phyloP scores from a whole-genome alignment of 2,329 filamentous ascomycete species.

The Diaporthe eres region DNA sequence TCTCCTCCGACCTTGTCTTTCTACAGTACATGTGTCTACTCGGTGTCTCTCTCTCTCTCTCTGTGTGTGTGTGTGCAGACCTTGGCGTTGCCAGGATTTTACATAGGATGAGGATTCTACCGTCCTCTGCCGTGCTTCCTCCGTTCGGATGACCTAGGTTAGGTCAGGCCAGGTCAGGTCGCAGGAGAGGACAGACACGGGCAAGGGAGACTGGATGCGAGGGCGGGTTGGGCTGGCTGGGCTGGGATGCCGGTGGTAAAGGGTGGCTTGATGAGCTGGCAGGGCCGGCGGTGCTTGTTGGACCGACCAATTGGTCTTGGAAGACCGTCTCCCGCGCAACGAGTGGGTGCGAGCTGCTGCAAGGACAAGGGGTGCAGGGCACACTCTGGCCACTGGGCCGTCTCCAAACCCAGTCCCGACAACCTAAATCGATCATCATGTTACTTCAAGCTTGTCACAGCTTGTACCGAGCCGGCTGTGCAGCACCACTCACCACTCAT shows the following conservation, averaged over 20 bases:
- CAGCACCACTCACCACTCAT: background rate
- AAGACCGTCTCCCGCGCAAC: conserved; percentile 44
- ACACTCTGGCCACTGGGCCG: conserved; percentile 12
- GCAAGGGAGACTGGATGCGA: background rate
- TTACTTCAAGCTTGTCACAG: conserved; percentile 13
- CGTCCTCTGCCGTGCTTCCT: conserved; percentile 13
- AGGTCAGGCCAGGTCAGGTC: conserved; percentile 1
- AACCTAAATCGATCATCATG: background rate
- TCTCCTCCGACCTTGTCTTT: background rate
- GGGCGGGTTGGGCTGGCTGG: conserved; percentile 31
- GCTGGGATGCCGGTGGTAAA: conserved; percentile 48
- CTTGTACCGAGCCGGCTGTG: background rate
- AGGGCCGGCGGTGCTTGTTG: conserved; percentile 46
- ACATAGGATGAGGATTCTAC: conserved; percentile 10
- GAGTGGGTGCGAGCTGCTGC: conserved; percentile 45
- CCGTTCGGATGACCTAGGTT: conserved; percentile 13
- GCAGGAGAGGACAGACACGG: conserved; percentile 5
- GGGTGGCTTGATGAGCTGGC: conserved; percentile 51
- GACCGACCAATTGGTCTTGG: conserved; percentile 48
- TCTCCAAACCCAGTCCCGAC: conserved; percentile 7
- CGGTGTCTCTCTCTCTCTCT: background rate
- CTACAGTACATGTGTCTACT: background rate
- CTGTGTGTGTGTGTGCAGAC: background rate
- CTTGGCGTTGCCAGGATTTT: background rate
- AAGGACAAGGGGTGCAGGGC: conserved; percentile 37